These are phyloP conservation scores for Carex kokanica DNA, from an alignment of 176 grass and related monocot species.

Conservation along the genomic window DNA sequence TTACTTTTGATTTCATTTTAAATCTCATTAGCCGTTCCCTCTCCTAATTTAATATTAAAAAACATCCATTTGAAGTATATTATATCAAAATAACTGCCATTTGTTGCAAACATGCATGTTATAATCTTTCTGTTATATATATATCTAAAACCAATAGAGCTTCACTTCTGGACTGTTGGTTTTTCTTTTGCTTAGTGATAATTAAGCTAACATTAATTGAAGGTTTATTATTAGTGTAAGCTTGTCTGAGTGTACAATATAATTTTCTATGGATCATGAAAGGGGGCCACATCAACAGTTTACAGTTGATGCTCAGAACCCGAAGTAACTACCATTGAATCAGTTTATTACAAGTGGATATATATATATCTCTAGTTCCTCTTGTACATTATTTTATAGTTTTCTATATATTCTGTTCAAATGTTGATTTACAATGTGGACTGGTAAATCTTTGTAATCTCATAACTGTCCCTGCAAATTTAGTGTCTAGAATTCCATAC, in stretches of 20 bases:
- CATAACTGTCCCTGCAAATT: neutral
- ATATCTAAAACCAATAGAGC: neutral
- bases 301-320: constrained; percentile 25
- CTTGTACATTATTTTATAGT: neutral
- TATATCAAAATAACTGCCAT: constrained; percentile 15
- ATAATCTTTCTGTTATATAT: neutral
- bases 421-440: neutral
- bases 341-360: constrained; percentile 10
- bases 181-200: neutral
- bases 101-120: constrained; percentile 8
- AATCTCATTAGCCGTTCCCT: constrained; percentile 14
- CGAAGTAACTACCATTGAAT: constrained; percentile 8
- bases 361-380: neutral
- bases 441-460: neutral
- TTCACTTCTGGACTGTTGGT: neutral
- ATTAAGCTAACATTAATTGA: too few relatives aligned
- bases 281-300: constrained; percentile 19
- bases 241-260: neutral
- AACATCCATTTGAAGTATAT: constrained; percentile 23
- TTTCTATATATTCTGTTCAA: neutral
- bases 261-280: constrained; percentile 10
- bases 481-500: neutral
- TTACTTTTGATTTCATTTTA: constrained; percentile 32
- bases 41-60: constrained; percentile 7
- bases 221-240: neutral